Conservation (phyloP, 2,329 filamentous ascomycete species). For the Colletotrichum cereale region DNA sequence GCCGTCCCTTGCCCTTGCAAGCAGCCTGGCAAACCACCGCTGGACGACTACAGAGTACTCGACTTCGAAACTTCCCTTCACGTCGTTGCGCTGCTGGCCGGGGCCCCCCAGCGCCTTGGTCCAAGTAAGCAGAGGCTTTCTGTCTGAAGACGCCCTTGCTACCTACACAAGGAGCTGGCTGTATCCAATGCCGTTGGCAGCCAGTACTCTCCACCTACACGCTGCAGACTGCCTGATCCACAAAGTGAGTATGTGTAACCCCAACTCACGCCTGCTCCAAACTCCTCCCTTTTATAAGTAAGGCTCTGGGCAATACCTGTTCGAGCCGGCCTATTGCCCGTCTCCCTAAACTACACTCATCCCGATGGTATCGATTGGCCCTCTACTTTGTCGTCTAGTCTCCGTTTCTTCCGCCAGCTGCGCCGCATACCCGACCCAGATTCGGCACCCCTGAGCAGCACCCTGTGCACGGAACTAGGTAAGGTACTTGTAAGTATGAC, state of each 20-base stretch:
- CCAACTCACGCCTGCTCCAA: background rate
- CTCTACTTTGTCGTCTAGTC: background rate
- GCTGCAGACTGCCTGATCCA: background rate
- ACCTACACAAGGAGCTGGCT: background rate
- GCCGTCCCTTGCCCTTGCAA: background rate
- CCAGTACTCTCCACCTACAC: background rate
- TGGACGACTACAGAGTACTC: background rate
- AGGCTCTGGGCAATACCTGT: background rate
- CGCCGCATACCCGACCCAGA: constrained; percentile 13
- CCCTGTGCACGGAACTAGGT: background rate
- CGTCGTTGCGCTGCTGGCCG: background rate
- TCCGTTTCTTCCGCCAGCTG: constrained; percentile 10
- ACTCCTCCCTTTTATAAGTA: background rate
- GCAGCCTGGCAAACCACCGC: background rate
- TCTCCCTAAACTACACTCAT: background rate
- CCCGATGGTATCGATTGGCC: constrained; percentile 2
- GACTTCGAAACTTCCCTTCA: background rate
- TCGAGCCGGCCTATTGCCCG: background rate
- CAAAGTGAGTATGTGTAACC: constrained; percentile 1
- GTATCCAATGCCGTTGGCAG: background rate
- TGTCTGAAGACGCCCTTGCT: background rate
- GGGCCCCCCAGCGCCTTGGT: background rate
- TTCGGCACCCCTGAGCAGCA: constrained; percentile 3
- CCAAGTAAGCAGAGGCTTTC: background rate
- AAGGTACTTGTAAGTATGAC: background rate